Evolutionary conservation across 108 stramenopile genomes (phyloP).

Genomic region (Epithemia pelagica): DNA sequence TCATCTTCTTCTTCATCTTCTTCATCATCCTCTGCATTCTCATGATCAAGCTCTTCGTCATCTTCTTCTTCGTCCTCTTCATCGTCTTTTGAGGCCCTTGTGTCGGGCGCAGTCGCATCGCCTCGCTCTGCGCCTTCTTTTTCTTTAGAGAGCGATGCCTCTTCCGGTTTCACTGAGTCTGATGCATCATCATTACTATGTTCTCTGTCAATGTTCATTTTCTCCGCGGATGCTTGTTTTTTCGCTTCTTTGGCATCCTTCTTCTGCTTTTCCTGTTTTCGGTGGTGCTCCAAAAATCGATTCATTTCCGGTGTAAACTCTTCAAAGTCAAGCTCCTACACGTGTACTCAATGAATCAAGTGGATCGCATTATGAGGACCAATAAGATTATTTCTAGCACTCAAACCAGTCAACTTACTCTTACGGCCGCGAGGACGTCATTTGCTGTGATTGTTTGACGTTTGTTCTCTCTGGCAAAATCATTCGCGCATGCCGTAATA

Average conservation of each 20-base stretch:
- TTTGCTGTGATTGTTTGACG: slow-evolving; percentile 84
- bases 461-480: slow-evolving; percentile 78
- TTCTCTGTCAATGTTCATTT: slow-evolving; percentile 7
- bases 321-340: slow-evolving; percentile 79
- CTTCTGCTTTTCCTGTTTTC: slow-evolving; percentile 61
- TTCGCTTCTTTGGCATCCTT: slow-evolving; percentile 47
- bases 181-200: slow-evolving; percentile 10
- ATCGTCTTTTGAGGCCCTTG: slow-evolving; percentile 19
- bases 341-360: too few relatives aligned
- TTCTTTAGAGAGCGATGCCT: slow-evolving; percentile 19
- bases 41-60: neutral
- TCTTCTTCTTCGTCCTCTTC: slow-evolving; percentile 15
- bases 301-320: slow-evolving; percentile 63
- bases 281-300: slow-evolving; percentile 63
- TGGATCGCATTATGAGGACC: too few relatives aligned
- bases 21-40: neutral
- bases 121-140: slow-evolving; percentile 20
- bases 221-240: slow-evolving; percentile 31
- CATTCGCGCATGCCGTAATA: slow-evolving; percentile 89
- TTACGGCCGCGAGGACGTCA: slow-evolving; percentile 77
- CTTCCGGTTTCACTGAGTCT: too few relatives aligned
- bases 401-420: too few relatives aligned
- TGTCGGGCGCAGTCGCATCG: slow-evolving; percentile 10
- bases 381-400: too few relatives aligned
- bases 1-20: slow-evolving; percentile 4